phyloP scores from a whole-genome alignment of 164 flowering plant genomes.

The Stephania japonica region DNA sequence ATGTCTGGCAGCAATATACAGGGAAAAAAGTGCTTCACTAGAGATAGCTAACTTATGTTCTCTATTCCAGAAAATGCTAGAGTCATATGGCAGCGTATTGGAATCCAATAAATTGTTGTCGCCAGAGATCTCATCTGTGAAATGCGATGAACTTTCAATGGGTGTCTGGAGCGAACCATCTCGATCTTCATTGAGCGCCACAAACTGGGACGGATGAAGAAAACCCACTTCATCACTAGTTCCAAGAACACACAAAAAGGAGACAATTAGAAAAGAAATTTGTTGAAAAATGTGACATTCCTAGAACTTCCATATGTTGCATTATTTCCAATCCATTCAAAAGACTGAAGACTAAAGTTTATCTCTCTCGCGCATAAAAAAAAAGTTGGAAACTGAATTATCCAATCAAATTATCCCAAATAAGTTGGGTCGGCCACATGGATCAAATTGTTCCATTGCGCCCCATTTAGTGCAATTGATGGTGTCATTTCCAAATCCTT shows the following conservation, averaged over 20 bases:
- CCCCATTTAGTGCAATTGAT: no score
- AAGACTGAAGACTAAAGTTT: not conserved
- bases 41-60: conserved; percentile 89
- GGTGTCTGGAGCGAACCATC: conserved; percentile 11
- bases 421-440: no score
- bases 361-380: not conserved
- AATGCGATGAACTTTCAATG: conserved; percentile 2
- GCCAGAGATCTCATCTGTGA: conserved; percentile 7
- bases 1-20: conserved; percentile 53
- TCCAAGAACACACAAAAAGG: conserved; percentile 3
- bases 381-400: not conserved
- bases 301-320: not conserved
- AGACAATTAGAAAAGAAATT: not conserved
- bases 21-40: conserved; percentile 36
- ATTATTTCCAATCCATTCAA: not conserved
- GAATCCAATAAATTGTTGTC: conserved; percentile 1
- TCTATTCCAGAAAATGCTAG: conserved; percentile 49
- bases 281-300: not conserved
- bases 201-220: conserved; percentile 79
- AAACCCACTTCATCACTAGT: conserved; percentile 86
- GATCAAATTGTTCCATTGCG: no score
- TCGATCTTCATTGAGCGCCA: conserved; percentile 33
- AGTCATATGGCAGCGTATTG: conserved; percentile 10
- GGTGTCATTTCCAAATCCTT: no score
- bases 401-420: not conserved